A percentile compares a stretch with the other conserved stretches of the same genome.
Evolutionary conservation across 805 yeast species (phyloP).

Genomic region (Zygosaccharomyces pseudorouxii): DNA sequence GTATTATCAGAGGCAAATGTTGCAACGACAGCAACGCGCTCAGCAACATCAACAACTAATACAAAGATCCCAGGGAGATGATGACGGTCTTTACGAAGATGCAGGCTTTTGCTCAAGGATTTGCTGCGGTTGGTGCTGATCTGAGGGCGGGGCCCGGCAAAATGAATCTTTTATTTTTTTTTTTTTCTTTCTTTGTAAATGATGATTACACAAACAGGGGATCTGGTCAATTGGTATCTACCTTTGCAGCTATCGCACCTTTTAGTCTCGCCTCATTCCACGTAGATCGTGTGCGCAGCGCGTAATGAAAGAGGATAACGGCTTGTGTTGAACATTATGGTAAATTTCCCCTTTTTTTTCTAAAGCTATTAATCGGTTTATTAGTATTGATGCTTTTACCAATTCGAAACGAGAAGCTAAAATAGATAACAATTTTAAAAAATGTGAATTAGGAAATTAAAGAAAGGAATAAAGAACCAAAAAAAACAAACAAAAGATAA

Average conservation of each 20-base stretch:
- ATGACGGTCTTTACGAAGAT: constrained; percentile 6
- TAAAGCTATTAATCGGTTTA: background rate
- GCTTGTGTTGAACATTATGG: background rate
- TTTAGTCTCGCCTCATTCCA: constrained; percentile 7
- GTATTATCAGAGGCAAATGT: constrained; percentile 12
- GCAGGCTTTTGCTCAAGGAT: constrained; percentile 20
- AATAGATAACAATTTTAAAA: background rate
- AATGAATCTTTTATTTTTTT: background rate
- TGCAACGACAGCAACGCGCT: constrained; percentile 10
- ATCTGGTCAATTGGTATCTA: background rate
- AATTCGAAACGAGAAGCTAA: background rate
- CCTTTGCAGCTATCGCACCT: constrained; percentile 1
- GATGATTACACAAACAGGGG: background rate
- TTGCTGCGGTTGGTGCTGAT: constrained; percentile 23
- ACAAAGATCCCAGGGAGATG: constrained; percentile 11
- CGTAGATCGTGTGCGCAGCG: constrained; percentile 21
- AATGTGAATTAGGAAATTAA: background rate
- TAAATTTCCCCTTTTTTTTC: constrained; percentile 3
- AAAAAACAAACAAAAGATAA: background rate
- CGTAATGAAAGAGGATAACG: constrained; percentile 11
- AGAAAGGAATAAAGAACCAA: background rate
- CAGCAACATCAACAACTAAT: constrained; percentile 7
- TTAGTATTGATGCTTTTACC: background rate
- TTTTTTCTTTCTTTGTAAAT: background rate
- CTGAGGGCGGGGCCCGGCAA: constrained; percentile 3